Base-by-base conservation (phyloP, 768 basidiomycete species). In the Porpolomopsis calyptriformis region DNA sequence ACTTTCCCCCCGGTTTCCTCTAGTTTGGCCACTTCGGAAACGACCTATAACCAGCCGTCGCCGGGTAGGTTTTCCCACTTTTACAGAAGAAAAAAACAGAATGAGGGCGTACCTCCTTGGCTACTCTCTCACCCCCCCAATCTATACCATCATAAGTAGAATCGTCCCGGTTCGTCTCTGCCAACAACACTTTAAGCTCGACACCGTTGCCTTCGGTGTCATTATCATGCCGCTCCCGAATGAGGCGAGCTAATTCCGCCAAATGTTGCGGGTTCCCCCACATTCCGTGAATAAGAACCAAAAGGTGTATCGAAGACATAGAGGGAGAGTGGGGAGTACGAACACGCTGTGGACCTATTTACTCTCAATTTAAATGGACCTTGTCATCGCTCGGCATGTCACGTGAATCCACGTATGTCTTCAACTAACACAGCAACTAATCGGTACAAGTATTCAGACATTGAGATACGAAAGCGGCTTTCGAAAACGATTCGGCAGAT, bases 81-180 rank as follows among this genome's bases (percentile, higher is more conserved):
- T n/a, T n/a, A n/a, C n/a, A n/a, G n/a, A n/a, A 24, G 24, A n/a
- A 16, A 37, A 37, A 2, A 25, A 36, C 20, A 46, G n/a, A 26
- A 31, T 25, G 14, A 37, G 34, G 18, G 54, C 68, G 27, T 42
- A 86, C 87, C 77, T 92, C 89, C 49, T 79, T 66, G 3, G 85
- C 77, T 27, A 90, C 77, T 25, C 89, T 65, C 58, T 82, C 82
- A 10, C 72, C 79, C 35, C 80, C 76, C 71, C 78, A 79, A 57
- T 84, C 82, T 18, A 84, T 73, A 1, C 82, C 82, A 52, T 84
- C 82, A 51, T 84, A 84, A 0, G 81, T 81, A 20, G 62, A 63
- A 39, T 74, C 70, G 20, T 71, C 71, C 16, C 61, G 53, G 55
- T 82, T 78, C 3, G 74, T 69, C 50, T 77, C 59, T 3, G 79